A percentile compares a stretch with the other conserved stretches of the same genome.
These are phyloP conservation scores for Pisolithus microcarpus DNA, from an alignment of 768 basidiomycete species.

Conservation along the genomic window DNA sequence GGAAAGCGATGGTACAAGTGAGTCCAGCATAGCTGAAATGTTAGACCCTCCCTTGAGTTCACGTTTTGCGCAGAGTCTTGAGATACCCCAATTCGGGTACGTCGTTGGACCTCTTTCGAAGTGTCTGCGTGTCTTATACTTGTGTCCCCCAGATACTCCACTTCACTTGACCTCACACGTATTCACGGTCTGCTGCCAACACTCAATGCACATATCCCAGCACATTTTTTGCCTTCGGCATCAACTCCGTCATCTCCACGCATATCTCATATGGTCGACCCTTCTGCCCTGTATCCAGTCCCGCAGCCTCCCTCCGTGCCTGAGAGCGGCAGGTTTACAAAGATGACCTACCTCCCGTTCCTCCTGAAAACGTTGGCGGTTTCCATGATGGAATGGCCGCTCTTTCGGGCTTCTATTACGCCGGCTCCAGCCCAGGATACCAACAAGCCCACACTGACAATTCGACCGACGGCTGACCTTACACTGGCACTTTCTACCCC, in stretches of 20 bases:
- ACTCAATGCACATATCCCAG: slow-evolving; percentile 65
- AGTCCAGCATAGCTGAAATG: slow-evolving; percentile 3
- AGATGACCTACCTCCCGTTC: slow-evolving; percentile 76
- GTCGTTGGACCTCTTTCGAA: slow-evolving; percentile 9
- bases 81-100: slow-evolving; percentile 80
- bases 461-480: slow-evolving; percentile 73
- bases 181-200: slow-evolving; percentile 55
- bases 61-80: slow-evolving; percentile 51
- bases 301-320: slow-evolving; percentile 41
- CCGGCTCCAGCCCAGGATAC: slow-evolving; percentile 20
- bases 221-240: slow-evolving; percentile 39
- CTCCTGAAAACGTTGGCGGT: slow-evolving; percentile 75
- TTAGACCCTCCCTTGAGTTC: not conserved
- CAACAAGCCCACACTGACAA: slow-evolving; percentile 57
- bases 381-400: slow-evolving; percentile 79
- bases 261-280: slow-evolving; percentile 27
- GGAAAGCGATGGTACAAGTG: slow-evolving; percentile 84
- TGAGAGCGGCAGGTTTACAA: slow-evolving; percentile 48
- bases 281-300: slow-evolving; percentile 32
- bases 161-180: slow-evolving; percentile 66
- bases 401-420: slow-evolving; percentile 72
- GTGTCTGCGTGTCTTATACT: slow-evolving; percentile 2
- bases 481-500: slow-evolving; percentile 71
- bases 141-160: slow-evolving; percentile 49
- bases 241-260: slow-evolving; percentile 26